A percentile compares a stretch with the other conserved stretches of the same genome.
These are phyloP conservation scores for Melastoma candidum DNA, from an alignment of 441 rosid genomes.

Conservation along the genomic window DNA sequence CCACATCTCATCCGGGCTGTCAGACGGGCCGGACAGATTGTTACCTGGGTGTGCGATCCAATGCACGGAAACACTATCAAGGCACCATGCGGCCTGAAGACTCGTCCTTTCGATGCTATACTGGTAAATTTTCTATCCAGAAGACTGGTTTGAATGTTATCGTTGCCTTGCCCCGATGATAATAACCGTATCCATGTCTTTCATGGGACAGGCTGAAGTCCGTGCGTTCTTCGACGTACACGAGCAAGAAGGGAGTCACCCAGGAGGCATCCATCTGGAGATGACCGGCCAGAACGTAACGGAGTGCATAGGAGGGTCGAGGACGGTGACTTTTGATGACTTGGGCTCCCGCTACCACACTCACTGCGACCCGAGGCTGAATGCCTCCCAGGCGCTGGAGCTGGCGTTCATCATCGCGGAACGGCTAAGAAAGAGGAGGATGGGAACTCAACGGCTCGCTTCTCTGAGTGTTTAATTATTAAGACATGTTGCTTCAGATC, in stretches of 20 bases:
- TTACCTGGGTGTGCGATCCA: conserved; percentile 96
- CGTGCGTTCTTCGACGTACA: conserved; percentile 96
- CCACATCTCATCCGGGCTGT: conserved; percentile 91
- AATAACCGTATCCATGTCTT: neutral
- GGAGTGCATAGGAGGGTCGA: conserved; percentile 95
- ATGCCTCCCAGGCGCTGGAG: conserved; percentile 90
- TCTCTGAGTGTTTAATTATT: neutral
- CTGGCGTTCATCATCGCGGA: conserved; percentile 90
- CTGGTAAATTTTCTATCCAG: conserved; percentile 30
- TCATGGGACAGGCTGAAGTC: conserved; percentile 62
- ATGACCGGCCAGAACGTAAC: conserved; percentile 97
- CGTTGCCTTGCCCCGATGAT: neutral
- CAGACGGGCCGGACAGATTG: conserved; percentile 72
- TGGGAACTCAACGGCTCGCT: conserved; percentile 31
- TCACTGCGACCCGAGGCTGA: conserved; percentile 88
- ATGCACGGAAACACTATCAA: conserved; percentile 97
- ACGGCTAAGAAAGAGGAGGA: conserved; percentile 88
- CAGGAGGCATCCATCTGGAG: conserved; percentile 88
- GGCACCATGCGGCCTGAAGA: conserved; percentile 86
- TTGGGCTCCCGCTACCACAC: conserved; percentile 90
- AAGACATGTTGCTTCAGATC: no score
- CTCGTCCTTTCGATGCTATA: conserved; percentile 90
- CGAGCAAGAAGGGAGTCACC: conserved; percentile 95
- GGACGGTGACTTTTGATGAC: conserved; percentile 84
- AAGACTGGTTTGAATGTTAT: neutral